Evolutionary conservation across 768 basidiomycete species (phyloP), one percentile per base, ranked within the genome.

Genomic region (Krasilnikovozyma curviuscula): DNA sequence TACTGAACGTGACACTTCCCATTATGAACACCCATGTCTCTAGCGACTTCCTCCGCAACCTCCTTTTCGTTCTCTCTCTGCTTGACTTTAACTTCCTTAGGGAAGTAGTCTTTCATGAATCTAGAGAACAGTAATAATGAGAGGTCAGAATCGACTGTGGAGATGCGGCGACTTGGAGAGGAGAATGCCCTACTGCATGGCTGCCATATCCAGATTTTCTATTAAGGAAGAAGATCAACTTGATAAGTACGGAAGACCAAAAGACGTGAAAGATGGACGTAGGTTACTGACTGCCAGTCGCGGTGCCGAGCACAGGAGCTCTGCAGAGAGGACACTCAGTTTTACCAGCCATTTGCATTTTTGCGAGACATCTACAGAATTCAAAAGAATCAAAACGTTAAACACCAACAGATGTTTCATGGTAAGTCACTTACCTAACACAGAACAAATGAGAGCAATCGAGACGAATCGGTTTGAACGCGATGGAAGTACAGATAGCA

Each of bases 31-130:
- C 81, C 79, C 28, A 83, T 57, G 56, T 77, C 78, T 50, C 70
- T 65, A 18, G 79, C 59, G 56, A 82, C 71, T 64, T 91, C 85
- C 38, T 70, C 63, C 0, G 73, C 70, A 0, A 78, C 75, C 61
- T 93, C 88, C 40, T 65, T 68, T 61, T 82, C 77, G 61, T 88
- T 86, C 54, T 74, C 70, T 55, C 71, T 74, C 39, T 75, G 66
- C 61, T 93, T 93, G 56, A 70, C 71, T 49, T 69, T 74, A 14
- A 83, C 70, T 61, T 93, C 89, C 13, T 73, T 59, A 0, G 89
- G 85, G 63, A 95, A 95, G 84, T 85, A 93, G 56, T 81, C 77
- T 49, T 79, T 71, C 78, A 93, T 83, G 56, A 85, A 86, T 55
- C 83, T 81, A 39, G 80, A 67, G 39, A 84, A 60, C 1, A 23